These are phyloP conservation scores for Gossypium thurberi DNA, from an alignment of 345 rosid species.

Conservation along the genomic window DNA sequence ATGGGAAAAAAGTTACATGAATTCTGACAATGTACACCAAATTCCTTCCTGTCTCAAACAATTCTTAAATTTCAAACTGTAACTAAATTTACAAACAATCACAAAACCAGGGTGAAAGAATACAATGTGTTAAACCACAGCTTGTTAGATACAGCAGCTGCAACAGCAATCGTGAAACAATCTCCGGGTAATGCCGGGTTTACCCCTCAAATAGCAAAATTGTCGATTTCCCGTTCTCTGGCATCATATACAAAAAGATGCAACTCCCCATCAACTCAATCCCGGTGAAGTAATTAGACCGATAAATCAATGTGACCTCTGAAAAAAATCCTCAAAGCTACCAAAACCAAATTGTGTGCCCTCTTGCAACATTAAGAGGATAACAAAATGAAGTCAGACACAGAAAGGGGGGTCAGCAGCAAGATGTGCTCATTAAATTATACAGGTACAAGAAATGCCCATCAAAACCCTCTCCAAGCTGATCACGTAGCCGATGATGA, in stretches of 20 bases:
- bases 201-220: constrained; percentile 15
- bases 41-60: constrained; percentile 1
- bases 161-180: constrained; percentile 39
- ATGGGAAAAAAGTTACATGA: not conserved
- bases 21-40: constrained; percentile 22
- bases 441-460: constrained; percentile 21
- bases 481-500: constrained; percentile 35
- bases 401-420: constrained; percentile 27
- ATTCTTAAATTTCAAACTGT: constrained; percentile 19
- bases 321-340: constrained; percentile 25
- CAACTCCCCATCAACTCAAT: constrained; percentile 21
- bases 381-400: constrained; percentile 38
- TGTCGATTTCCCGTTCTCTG: constrained; percentile 10
- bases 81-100: constrained; percentile 27
- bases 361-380: constrained; percentile 28
- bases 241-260: constrained; percentile 34
- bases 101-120: constrained; percentile 30
- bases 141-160: constrained; percentile 48
- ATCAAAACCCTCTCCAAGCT: constrained; percentile 10
- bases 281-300: constrained; percentile 22
- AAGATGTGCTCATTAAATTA: constrained; percentile 18
- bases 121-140: constrained; percentile 28
- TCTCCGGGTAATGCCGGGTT: constrained; percentile 24
- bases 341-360: constrained; percentile 28
- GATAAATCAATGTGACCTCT: constrained; percentile 21